Conservation (phyloP, 306 rosid genomes). For the Gillenia trifoliata region DNA sequence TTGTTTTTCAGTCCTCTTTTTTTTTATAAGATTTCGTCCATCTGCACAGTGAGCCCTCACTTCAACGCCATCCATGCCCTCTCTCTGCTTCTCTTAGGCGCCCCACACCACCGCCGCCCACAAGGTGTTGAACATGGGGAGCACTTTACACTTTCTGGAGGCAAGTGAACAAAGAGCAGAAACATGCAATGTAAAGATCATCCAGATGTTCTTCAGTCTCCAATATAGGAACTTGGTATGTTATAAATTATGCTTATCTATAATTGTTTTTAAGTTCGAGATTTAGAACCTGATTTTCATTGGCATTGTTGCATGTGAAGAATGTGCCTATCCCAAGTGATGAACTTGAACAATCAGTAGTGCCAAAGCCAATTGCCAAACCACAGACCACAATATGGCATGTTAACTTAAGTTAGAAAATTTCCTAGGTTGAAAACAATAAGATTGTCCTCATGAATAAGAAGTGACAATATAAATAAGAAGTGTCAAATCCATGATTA, state of each 20-base stretch:
- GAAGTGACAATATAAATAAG: too few relatives aligned
- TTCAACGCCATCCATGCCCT: too few relatives aligned
- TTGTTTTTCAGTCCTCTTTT: too few relatives aligned
- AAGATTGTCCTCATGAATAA: not conserved
- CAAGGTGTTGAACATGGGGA: slow-evolving; percentile 75
- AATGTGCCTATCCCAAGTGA: slow-evolving; percentile 52
- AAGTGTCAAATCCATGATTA: not conserved
- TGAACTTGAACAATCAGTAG: slow-evolving; percentile 37
- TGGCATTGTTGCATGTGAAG: slow-evolving; percentile 48
- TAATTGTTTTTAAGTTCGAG: not conserved
- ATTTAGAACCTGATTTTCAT: not conserved
- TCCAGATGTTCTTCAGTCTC: too few relatives aligned
- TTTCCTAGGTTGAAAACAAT: not conserved
- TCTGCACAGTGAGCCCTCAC: too few relatives aligned
- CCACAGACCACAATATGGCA: slow-evolving; percentile 39
- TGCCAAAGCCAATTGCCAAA: slow-evolving; percentile 28
- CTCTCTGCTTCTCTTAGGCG: too few relatives aligned
- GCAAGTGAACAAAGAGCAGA: too few relatives aligned
- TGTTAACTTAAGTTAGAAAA: slow-evolving; percentile 9
- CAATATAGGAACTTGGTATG: too few relatives aligned
- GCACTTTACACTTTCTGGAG: slow-evolving; percentile 63
- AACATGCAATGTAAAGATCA: too few relatives aligned
- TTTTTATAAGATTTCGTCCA: too few relatives aligned
- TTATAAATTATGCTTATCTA: too few relatives aligned
- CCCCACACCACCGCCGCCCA: too few relatives aligned